Conservation (phyloP, 768 basidiomycete genomes). For the Pholiota molesta region DNA sequence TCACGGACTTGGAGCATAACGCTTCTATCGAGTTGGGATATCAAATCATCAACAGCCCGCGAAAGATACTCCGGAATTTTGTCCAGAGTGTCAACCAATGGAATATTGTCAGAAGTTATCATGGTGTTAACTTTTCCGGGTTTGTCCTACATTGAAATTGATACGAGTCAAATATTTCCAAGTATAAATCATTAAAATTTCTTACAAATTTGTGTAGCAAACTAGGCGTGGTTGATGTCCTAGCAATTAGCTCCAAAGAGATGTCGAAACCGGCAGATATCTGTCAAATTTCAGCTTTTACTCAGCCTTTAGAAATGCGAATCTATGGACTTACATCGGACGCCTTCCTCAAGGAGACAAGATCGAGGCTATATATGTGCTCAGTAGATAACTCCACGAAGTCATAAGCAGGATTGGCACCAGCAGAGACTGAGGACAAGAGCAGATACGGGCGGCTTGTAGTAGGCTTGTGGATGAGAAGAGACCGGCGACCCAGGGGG, state of each 20-base stretch:
- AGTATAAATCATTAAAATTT: not conserved
- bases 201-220: slow-evolving; percentile 32
- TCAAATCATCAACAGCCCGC: slow-evolving; percentile 50
- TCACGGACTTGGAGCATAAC: slow-evolving; percentile 69
- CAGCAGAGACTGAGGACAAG: slow-evolving; percentile 67
- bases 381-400: slow-evolving; percentile 68
- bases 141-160: slow-evolving; percentile 38
- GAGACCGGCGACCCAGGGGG: slow-evolving; percentile 84
- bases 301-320: not conserved
- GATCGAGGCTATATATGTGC: slow-evolving; percentile 56
- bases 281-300: not conserved
- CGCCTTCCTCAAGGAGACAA: slow-evolving; percentile 25
- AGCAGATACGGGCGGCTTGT: slow-evolving; percentile 52
- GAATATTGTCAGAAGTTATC: slow-evolving; percentile 48
- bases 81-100: slow-evolving; percentile 38
- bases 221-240: slow-evolving; percentile 1
- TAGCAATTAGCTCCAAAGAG: slow-evolving; percentile 2
- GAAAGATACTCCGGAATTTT: slow-evolving; percentile 46
- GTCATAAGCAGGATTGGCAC: slow-evolving; percentile 43
- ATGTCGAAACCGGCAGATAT: slow-evolving; percentile 5
- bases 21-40: slow-evolving; percentile 61
- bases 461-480: slow-evolving; percentile 69
- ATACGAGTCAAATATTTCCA: not conserved
- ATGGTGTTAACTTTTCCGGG: slow-evolving; percentile 47
- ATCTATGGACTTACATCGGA: slow-evolving; percentile 7